A percentile compares a stretch with the other conserved stretches of the same genome.
phyloP scores from a whole-genome alignment of 2,329 filamentous ascomycete species.

The Celoporthe dispersa region DNA sequence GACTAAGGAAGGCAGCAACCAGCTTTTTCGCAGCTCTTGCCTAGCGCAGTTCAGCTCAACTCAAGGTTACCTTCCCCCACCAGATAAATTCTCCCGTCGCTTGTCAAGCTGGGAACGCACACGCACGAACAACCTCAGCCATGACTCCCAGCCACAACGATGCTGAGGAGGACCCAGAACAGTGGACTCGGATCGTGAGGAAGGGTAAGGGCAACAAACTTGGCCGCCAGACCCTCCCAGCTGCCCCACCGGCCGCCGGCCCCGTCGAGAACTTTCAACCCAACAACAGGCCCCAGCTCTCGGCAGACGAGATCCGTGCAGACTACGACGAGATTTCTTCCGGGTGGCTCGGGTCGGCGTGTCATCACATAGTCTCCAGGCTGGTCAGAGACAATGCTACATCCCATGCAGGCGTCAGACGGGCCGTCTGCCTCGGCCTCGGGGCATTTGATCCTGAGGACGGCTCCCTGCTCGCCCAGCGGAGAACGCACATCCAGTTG shows the following conservation, averaged over 20 bases:
- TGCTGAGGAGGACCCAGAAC: background rate
- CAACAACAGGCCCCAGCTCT: conserved; percentile 21
- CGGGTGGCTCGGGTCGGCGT: conserved; percentile 35
- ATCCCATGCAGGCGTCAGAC: conserved; percentile 36
- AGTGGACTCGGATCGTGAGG: conserved; percentile 27
- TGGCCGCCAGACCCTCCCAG: conserved; percentile 6
- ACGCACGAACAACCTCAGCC: background rate
- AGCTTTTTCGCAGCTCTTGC: background rate
- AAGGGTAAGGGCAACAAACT: conserved; percentile 24
- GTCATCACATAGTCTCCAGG: conserved; percentile 40
- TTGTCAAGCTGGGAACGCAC: background rate
- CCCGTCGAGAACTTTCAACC: conserved; percentile 25
- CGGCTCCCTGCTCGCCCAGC: conserved; percentile 49
- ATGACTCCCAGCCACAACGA: conserved; percentile 6
- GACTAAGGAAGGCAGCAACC: background rate
- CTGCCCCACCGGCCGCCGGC: conserved; percentile 12
- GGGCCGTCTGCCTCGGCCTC: conserved; percentile 58
- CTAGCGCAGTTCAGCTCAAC: background rate
- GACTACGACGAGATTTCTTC: conserved; percentile 33
- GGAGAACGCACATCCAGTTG: conserved; percentile 56
- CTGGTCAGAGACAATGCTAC: conserved; percentile 38
- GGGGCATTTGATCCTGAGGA: conserved; percentile 59
- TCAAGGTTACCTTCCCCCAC: background rate
- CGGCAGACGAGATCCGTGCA: conserved; percentile 25
- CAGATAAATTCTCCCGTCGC: background rate